Conservation (phyloP, 202 grass and related monocot species). For the Setaria italica region DNA sequence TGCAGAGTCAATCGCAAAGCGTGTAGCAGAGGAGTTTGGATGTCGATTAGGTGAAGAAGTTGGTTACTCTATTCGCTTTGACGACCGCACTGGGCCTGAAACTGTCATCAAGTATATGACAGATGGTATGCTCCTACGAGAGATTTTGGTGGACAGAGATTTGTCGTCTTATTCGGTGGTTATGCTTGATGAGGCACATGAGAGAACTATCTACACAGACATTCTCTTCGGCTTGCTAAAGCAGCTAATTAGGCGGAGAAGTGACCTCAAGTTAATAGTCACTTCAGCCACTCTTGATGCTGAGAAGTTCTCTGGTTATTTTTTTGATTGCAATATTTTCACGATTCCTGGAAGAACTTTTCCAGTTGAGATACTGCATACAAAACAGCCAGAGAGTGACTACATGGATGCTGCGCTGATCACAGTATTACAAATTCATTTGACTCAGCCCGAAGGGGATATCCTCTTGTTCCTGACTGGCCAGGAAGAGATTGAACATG, state of each 20-base stretch:
- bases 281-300: conserved; percentile 95
- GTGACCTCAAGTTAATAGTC: conserved; percentile 78
- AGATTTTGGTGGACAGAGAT: conserved; percentile 80
- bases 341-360: conserved; percentile 93
- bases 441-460: conserved; percentile 87
- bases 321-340: conserved; percentile 90
- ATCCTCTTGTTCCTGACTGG: conserved; percentile 88
- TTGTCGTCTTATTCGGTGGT: conserved; percentile 83
- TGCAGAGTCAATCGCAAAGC: conserved; percentile 79
- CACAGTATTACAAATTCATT: conserved; percentile 88
- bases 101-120: conserved; percentile 99
- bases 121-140: conserved; percentile 89
- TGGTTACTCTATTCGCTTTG: conserved; percentile 90
- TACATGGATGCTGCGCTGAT: conserved; percentile 90
- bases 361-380: conserved; percentile 77
- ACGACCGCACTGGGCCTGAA: conserved; percentile 73
- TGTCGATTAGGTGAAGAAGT: conserved; percentile 91
- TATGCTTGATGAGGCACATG: conserved; percentile 98
- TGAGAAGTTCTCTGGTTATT: conserved; percentile 96
- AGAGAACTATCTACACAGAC: conserved; percentile 92
- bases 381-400: conserved; percentile 74
- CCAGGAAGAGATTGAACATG: conserved; percentile 94
- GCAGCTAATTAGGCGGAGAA: conserved; percentile 73
- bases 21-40: conserved; percentile 89
- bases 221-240: conserved; percentile 93